A percentile compares a stretch with the other conserved stretches of the same genome.
phyloP scores from a whole-genome alignment of 139 green algal genomes.

The Trebouxia sp. region DNA sequence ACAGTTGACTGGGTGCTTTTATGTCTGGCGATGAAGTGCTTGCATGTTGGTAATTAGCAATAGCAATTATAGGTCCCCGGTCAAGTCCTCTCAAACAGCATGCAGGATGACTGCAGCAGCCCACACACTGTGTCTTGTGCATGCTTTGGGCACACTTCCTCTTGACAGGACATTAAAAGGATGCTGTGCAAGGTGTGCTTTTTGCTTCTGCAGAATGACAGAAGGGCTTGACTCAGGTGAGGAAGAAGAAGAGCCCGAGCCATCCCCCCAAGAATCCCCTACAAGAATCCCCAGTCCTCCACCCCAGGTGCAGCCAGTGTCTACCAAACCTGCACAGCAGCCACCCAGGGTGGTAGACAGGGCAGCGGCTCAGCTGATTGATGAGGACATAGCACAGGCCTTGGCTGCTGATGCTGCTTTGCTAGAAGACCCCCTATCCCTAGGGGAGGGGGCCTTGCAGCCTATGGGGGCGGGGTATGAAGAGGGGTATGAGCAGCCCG shows the following conservation, averaged over 20 bases:
- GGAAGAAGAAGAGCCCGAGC: background rate
- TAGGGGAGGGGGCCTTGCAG: slow-evolving; percentile 11
- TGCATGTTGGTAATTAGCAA: no score
- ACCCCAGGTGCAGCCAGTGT: background rate
- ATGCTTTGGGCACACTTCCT: no score
- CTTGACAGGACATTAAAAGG: no score
- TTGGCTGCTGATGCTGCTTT: slow-evolving; percentile 10
- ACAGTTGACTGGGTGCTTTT: no score
- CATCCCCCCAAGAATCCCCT: background rate
- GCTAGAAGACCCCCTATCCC: background rate
- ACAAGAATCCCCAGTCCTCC: background rate
- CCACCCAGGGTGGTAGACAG: background rate
- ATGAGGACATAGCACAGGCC: background rate
- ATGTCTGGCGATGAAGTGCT: no score
- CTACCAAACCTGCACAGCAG: background rate
- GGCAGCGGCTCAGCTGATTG: background rate
- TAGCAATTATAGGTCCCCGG: no score
- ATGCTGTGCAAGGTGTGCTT: no score
- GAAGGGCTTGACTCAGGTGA: background rate
- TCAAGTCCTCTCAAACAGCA: no score
- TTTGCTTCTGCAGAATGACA: slow-evolving; percentile 21
- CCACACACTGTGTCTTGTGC: no score
- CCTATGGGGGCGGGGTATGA: background rate
- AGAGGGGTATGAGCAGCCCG: background rate
- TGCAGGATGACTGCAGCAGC: no score